These are phyloP conservation scores for Dactylellina haptotyla DNA, from an alignment of 2,329 filamentous ascomycete species.

Conservation along the genomic window DNA sequence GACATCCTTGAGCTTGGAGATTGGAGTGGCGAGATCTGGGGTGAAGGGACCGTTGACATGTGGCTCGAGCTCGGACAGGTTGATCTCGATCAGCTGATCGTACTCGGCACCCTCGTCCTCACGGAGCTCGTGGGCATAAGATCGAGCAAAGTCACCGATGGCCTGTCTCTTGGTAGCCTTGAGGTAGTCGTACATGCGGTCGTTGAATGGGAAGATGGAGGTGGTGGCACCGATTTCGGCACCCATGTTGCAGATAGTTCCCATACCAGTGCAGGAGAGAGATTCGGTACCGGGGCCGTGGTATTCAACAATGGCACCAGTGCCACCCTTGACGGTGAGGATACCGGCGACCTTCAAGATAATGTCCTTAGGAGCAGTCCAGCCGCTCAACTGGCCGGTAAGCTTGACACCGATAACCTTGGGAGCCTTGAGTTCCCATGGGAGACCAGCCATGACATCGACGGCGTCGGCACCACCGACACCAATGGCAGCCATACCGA, in stretches of 20 bases:
- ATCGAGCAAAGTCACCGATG: conserved; percentile 88
- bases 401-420: conserved; percentile 97
- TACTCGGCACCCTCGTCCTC: conserved; percentile 93
- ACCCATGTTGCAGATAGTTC: conserved; percentile 78
- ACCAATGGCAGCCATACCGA: conserved; percentile 93
- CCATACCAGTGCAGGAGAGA: conserved; percentile 86
- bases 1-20: conserved; percentile 95
- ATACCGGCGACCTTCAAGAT: conserved; percentile 98
- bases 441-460: conserved; percentile 96
- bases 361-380: conserved; percentile 94
- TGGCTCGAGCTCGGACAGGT: conserved; percentile 92
- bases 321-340: conserved; percentile 96
- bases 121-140: conserved; percentile 84
- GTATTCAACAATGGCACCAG: conserved; percentile 88
- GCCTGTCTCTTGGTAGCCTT: conserved; percentile 86
- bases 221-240: conserved; percentile 68
- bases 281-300: conserved; percentile 77
- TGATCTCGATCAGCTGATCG: conserved; percentile 94
- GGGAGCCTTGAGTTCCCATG: conserved; percentile 98
- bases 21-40: conserved; percentile 94
- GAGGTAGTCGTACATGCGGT: conserved; percentile 97
- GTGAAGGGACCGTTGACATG: conserved; percentile 99
- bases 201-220: conserved; percentile 87
- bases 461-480: conserved; percentile 98
- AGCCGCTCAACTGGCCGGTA: conserved; percentile 86